These are phyloP conservation scores for Cladophialophora carrionii DNA, from an alignment of 2,329 filamentous ascomycete species.

Conservation along the genomic window DNA sequence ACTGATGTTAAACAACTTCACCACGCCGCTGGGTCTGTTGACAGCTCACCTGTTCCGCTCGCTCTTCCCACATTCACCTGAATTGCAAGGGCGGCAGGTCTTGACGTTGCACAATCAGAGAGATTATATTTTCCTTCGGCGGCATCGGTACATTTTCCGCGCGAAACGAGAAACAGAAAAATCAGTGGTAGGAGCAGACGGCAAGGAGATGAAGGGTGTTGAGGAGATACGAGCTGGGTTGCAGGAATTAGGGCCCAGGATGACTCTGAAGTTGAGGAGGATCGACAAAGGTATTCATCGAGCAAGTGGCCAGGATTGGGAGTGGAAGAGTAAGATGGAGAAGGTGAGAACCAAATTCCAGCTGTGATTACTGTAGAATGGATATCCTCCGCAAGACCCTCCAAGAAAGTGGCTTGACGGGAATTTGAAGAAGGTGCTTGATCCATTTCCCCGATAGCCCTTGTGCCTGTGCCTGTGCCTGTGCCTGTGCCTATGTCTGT, in stretches of 20 bases:
- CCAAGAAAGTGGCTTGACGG: not conserved
- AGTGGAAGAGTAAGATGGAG: constrained; percentile 96
- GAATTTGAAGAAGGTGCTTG: not conserved
- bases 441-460: not conserved
- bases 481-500: too few species aligned
- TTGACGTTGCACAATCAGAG: constrained; percentile 93
- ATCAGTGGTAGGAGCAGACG: constrained; percentile 77
- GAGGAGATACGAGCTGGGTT: constrained; percentile 83
- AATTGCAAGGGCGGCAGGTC: constrained; percentile 84
- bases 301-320: constrained; percentile 81
- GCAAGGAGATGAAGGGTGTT: constrained; percentile 79
- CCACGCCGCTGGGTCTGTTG: constrained; percentile 84
- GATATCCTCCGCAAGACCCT: not conserved
- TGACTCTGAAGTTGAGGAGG: constrained; percentile 85
- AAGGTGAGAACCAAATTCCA: constrained; percentile 93
- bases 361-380: constrained; percentile 62
- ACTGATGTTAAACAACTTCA: constrained; percentile 90
- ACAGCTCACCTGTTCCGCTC: constrained; percentile 82
- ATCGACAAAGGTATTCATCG: constrained; percentile 86
- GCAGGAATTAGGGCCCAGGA: constrained; percentile 83
- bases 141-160: constrained; percentile 90
- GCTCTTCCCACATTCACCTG: constrained; percentile 78
- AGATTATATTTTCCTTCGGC: constrained; percentile 90
- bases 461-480: too few species aligned
- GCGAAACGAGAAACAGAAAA: constrained; percentile 88